These are phyloP conservation scores for Colletotrichum sp. DNA, from an alignment of 2,329 filamentous ascomycete genomes.

Conservation along the genomic window DNA sequence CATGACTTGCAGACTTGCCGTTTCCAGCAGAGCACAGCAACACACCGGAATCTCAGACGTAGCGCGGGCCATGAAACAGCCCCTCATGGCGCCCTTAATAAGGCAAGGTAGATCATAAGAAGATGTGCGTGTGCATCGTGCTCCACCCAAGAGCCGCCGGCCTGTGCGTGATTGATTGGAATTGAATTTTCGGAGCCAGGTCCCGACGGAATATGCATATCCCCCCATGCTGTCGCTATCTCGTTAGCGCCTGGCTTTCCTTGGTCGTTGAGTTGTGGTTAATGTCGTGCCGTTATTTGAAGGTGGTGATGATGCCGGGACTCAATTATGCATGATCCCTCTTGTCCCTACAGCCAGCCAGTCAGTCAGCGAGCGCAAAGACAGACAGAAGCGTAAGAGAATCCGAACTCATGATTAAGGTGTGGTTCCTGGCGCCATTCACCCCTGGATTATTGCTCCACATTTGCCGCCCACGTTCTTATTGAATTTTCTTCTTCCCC, in stretches of 20 bases:
- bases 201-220: neutral
- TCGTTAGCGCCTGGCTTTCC: neutral
- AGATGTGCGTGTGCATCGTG: neutral
- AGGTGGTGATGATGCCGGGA: neutral
- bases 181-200: neutral
- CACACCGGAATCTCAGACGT: constrained; percentile 17
- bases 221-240: neutral
- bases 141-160: constrained; percentile 3
- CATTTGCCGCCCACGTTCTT: constrained; percentile 7
- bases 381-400: neutral
- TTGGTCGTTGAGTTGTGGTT: neutral
- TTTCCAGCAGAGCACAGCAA: neutral
- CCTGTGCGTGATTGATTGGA: neutral
- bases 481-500: neutral
- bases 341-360: neutral
- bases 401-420: neutral
- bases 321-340: neutral
- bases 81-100: constrained; percentile 17
- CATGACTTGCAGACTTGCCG: constrained; percentile 1
- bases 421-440: constrained; percentile 4
- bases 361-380: neutral
- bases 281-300: neutral
- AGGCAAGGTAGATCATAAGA: constrained; percentile 17
- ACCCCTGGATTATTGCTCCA: constrained; percentile 2
- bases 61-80: constrained; percentile 13